Base-by-base conservation (phyloP, 179 eudicot genomes). In the Beta macrorhiza region DNA sequence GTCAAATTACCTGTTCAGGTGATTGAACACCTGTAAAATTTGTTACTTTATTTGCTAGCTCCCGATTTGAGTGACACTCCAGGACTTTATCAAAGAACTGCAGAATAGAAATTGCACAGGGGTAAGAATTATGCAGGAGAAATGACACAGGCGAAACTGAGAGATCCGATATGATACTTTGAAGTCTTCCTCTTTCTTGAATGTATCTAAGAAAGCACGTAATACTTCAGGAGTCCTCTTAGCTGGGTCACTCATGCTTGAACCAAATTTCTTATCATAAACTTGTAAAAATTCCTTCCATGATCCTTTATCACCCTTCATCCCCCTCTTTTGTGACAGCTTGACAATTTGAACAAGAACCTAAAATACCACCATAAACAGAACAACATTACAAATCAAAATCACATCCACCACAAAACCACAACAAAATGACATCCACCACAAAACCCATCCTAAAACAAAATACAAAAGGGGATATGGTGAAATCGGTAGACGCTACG, bases 271-370 rank as follows among this genome's bases (percentile, higher is more conserved):
- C 84, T 80, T 91, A 80, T 94, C 98, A 80, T 89, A 83, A 74
- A 75, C 83, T 75, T 81, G 78, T 68, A 97, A 77, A 78, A 97
- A 97, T 17, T 94, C 91, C 87, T 97, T 94, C 99, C 99, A 97
- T 42, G 68, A 84, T 51, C 99, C 99, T 63, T 87, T 87, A 17
- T 88, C 93, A 78, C 99, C 99, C 57, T 77, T 61, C 97, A 92
- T 91, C 67, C 89, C 92, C 68, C 74, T 77, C 82, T 91, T 92
- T 79, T 94, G 99, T 16, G 90, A 87, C 88, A 89, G 51, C 86
- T 91, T 97, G 64, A 94, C 98, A 65, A 91, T 82, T 75, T 90
- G 89, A 74, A 88, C 95, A 32, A 94, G 92, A 82, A 83, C 93
- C 99, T 94, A 81, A 65, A 29, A 67, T 58, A 57, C 55, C 42